These are phyloP conservation scores for Cymbopogon citratus DNA, from an alignment of 176 grass and related monocot genomes.

Conservation along the genomic window DNA sequence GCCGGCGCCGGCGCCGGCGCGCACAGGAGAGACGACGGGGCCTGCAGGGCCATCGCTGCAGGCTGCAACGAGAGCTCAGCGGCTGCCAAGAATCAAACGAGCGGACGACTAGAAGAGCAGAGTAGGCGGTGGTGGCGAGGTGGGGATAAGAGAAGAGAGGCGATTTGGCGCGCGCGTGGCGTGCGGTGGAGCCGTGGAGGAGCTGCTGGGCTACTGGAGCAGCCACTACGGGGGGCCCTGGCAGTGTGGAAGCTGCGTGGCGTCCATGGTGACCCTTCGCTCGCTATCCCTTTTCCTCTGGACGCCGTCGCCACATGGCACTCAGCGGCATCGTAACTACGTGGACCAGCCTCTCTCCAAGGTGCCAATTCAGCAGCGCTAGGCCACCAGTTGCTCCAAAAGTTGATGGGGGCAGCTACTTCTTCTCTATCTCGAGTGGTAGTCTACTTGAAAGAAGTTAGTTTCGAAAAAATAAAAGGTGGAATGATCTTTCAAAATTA, in stretches of 20 bases:
- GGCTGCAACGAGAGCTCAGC: background rate
- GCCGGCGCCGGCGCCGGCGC: slow-evolving; percentile 37
- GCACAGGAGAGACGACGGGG: slow-evolving; percentile 21
- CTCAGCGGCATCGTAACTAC: background rate
- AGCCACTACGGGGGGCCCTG: background rate
- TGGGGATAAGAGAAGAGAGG: slow-evolving; percentile 40
- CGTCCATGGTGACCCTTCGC: slow-evolving; percentile 51
- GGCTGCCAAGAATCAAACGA: background rate
- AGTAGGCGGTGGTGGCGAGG: background rate
- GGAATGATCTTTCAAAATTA: no score
- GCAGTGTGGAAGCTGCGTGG: slow-evolving; percentile 50
- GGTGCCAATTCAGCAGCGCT: no score
- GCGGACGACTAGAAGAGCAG: background rate
- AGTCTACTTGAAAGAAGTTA: no score
- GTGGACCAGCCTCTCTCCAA: background rate
- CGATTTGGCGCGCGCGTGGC: background rate
- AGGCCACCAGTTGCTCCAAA: no score
- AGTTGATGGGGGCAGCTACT: no score
- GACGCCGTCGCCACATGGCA: background rate
- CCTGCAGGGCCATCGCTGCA: slow-evolving; percentile 54
- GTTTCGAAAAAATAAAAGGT: no score
- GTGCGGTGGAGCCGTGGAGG: background rate
- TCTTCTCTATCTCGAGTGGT: no score
- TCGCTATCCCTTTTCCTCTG: slow-evolving; percentile 48
- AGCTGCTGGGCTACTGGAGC: no score